A percentile compares a stretch with the other conserved stretches of the same genome.
phyloP scores from a whole-genome alignment of 2,329 filamentous ascomycete genomes.

The Sphaerostilbella broomeana region DNA sequence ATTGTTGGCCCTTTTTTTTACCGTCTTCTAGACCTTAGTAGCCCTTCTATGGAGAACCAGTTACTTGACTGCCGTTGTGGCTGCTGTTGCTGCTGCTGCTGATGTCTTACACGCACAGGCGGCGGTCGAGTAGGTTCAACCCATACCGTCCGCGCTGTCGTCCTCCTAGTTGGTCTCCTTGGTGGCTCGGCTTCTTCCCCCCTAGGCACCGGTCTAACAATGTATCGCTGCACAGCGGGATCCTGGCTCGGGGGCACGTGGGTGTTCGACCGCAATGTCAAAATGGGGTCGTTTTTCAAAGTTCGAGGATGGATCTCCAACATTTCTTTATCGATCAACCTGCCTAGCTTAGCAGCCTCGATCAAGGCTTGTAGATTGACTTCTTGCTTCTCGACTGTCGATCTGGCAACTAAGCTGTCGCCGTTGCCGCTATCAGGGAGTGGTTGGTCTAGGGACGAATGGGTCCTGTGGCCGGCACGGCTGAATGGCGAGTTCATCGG shows the following conservation, averaged over 20 bases:
- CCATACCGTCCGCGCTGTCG: conserved; percentile 14
- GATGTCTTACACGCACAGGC: conserved; percentile 9
- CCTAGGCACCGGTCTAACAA: conserved; percentile 15
- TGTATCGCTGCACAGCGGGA: conserved; percentile 24
- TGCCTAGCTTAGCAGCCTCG: conserved; percentile 25
- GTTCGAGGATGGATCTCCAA: conserved; percentile 37
- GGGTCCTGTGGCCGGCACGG: background rate
- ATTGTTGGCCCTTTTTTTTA: no score
- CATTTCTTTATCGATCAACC: conserved; percentile 20
- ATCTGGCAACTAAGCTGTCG: conserved; percentile 1
- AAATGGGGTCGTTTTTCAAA: conserved; percentile 32
- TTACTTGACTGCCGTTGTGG: conserved; percentile 5
- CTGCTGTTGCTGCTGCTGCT: background rate
- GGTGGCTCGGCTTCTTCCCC: background rate
- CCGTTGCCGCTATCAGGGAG: conserved; percentile 1
- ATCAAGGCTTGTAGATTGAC: conserved; percentile 28
- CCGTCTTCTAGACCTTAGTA: conserved; percentile 21
- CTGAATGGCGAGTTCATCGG: background rate
- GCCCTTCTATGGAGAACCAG: conserved; percentile 19
- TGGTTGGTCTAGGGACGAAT: background rate
- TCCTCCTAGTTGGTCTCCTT: conserved; percentile 11
- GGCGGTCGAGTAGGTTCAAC: conserved; percentile 18
- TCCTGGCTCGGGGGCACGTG: conserved; percentile 36
- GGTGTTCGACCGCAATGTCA: conserved; percentile 23
- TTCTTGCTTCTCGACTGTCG: conserved; percentile 9